Conservation (phyloP, 257 asterid species). For the Misopates orontium region DNA sequence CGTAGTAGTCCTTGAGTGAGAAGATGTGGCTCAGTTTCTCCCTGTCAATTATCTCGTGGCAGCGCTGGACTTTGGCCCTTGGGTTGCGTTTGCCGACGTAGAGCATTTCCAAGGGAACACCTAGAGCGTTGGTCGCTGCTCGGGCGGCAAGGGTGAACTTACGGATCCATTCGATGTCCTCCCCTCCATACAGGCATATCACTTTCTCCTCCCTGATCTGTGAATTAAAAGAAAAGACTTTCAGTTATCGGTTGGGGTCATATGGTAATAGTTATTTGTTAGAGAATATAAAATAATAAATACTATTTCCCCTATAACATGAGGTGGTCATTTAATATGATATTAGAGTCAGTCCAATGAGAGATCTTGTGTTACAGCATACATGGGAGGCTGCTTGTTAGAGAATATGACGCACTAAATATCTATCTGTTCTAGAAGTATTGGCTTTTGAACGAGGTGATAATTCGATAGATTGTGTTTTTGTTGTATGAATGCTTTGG, state of each 20-base stretch:
- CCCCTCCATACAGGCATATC: slow-evolving; percentile 91
- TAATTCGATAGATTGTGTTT: too few relatives aligned
- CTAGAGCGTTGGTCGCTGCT: slow-evolving; percentile 40
- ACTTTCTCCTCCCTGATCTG: slow-evolving; percentile 57
- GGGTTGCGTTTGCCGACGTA: slow-evolving; percentile 83
- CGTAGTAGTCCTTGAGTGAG: slow-evolving; percentile 46
- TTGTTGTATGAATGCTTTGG: neutral
- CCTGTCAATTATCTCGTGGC: slow-evolving; percentile 51
- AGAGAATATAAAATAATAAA: too few relatives aligned
- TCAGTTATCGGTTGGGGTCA: neutral
- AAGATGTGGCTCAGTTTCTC: slow-evolving; percentile 66
- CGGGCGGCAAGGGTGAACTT: slow-evolving; percentile 51
- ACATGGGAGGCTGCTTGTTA: too few relatives aligned
- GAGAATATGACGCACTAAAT: too few relatives aligned
- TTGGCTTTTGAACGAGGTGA: too few relatives aligned
- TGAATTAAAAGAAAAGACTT: neutral
- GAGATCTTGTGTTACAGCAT: too few relatives aligned
- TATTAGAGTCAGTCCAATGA: neutral
- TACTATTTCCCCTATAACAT: too few relatives aligned
- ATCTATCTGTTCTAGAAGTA: too few relatives aligned
- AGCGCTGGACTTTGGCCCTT: slow-evolving; percentile 55
- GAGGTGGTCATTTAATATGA: neutral
- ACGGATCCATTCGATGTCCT: slow-evolving; percentile 79
- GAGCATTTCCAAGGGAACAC: slow-evolving; percentile 65
- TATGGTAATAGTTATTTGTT: too few relatives aligned